phyloP scores from a whole-genome alignment of 805 yeast genomes.

The Suhomyces xylopsoci region DNA sequence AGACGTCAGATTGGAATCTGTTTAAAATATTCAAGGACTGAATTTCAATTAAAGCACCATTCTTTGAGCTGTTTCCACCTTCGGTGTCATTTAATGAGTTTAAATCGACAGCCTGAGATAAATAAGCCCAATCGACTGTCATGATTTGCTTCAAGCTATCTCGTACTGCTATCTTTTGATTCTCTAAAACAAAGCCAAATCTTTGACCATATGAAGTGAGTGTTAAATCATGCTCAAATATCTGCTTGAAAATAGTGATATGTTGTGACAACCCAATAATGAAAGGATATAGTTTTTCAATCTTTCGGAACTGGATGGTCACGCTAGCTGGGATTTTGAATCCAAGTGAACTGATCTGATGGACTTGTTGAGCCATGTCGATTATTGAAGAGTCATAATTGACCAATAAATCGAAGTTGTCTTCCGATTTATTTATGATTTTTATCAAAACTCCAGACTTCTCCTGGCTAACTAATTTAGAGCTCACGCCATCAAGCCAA shows the following conservation, averaged over 20 bases:
- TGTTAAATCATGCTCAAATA: slow-evolving; percentile 18
- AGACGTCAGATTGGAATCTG: slow-evolving; percentile 22
- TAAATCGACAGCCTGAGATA: slow-evolving; percentile 50
- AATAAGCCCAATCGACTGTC: slow-evolving; percentile 50
- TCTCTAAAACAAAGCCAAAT: slow-evolving; percentile 39
- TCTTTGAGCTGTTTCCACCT: slow-evolving; percentile 25
- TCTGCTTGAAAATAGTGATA: slow-evolving; percentile 36
- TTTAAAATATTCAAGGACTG: slow-evolving; percentile 20
- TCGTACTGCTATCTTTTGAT: slow-evolving; percentile 31
- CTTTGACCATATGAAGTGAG: slow-evolving; percentile 37
- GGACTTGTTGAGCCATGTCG: slow-evolving; percentile 50
- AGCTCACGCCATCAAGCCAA: slow-evolving; percentile 43
- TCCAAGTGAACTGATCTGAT: slow-evolving; percentile 47
- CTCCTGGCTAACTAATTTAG: slow-evolving; percentile 4
- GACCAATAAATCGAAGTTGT: slow-evolving; percentile 33
- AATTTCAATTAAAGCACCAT: slow-evolving; percentile 25
- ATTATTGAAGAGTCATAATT: slow-evolving; percentile 50
- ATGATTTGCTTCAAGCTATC: slow-evolving; percentile 31
- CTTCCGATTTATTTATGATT: slow-evolving; percentile 13
- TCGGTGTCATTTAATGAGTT: slow-evolving; percentile 21
- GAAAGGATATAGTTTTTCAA: slow-evolving; percentile 54
- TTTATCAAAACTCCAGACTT: slow-evolving; percentile 8
- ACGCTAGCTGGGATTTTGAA: slow-evolving; percentile 57
- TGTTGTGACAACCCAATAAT: slow-evolving; percentile 55
- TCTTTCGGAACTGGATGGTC: slow-evolving; percentile 44